phyloP scores from a whole-genome alignment of 2,329 filamentous ascomycete genomes.

The Lasiodiplodia hormozganensis region DNA sequence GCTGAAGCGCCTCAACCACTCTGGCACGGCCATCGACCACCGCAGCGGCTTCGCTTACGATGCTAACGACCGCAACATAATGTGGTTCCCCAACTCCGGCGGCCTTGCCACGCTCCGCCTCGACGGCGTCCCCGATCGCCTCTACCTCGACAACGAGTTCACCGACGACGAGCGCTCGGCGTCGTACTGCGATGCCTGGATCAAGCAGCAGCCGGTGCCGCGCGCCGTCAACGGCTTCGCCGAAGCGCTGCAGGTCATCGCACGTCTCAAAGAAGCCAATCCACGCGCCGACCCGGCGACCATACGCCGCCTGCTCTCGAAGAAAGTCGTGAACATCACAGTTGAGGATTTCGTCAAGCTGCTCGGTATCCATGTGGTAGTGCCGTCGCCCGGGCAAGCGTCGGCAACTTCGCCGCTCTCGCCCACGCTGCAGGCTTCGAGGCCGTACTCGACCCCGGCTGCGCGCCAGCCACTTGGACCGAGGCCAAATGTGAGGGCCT shows the following conservation, averaged over 20 bases:
- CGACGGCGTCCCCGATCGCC: slow-evolving; percentile 10
- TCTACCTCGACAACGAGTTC: slow-evolving; percentile 11
- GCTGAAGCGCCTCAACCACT: slow-evolving; percentile 20
- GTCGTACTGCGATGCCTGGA: slow-evolving; percentile 10
- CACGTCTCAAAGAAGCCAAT: background rate
- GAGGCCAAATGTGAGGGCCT: background rate
- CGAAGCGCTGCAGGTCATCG: slow-evolving; percentile 11
- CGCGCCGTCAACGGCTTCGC: slow-evolving; percentile 14
- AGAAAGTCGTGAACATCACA: slow-evolving; percentile 16
- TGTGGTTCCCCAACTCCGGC: slow-evolving; percentile 22
- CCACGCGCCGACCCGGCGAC: slow-evolving; percentile 11
- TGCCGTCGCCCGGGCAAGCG: background rate
- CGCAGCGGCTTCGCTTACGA: slow-evolving; percentile 16
- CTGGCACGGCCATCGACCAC: slow-evolving; percentile 19
- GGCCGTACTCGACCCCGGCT: background rate
- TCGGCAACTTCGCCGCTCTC: slow-evolving; percentile 6
- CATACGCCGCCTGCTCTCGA: slow-evolving; percentile 14
- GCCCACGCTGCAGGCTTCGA: background rate
- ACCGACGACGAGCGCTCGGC: slow-evolving; percentile 15
- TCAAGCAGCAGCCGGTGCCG: slow-evolving; percentile 10
- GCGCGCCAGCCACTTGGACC: slow-evolving; percentile 8
- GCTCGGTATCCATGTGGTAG: slow-evolving; percentile 13
- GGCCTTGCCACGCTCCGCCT: slow-evolving; percentile 18
- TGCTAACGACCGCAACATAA: slow-evolving; percentile 17
- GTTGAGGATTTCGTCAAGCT: slow-evolving; percentile 18